Evolutionary conservation across 768 basidiomycete species (phyloP), one percentile per base, ranked within the genome.

Genomic region (Scleroderma citrinum): DNA sequence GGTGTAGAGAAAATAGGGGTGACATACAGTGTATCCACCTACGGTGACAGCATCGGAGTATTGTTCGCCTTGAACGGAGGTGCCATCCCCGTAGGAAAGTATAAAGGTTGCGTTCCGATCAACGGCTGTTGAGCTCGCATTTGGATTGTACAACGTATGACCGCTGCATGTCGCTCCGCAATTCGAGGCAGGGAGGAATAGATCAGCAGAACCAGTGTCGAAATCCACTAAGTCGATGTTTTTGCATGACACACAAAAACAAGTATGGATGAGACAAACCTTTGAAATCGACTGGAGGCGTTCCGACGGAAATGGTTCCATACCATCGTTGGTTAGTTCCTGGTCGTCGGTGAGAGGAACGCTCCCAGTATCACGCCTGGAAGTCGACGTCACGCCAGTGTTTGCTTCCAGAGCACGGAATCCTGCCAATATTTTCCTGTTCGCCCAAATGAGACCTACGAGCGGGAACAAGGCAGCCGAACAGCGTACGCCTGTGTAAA

Each of bases 61-160:
- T 23, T 71, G 56, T 30, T 60, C 53, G 2, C 77, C 76, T 17
- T 49, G 45, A 14, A 73, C 71, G 7, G 60, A 55, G 4, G 72
- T 73, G 5, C 71, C 71, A 48, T 78, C 75, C 2, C 70, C 75
- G 44, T 76, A 80, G 23, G 44, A 0, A 21, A 77, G 64, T 1
- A 52, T 47, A 57, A 77, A 75, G 0, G 29, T 50, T 16, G 50
- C 34, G 19, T 55, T 29, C 32, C 59, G 45, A 48, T 62, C 47
- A 8, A 47, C 40, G 20, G 69, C 58, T 0, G 72, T 64, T 2
- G 66, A 61, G 10, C 66, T 70, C 7, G 50, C 26, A 11, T 58
- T 55, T 8, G 75, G 61, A 45, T 69, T 54, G 54, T 75, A 76
- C 37, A 53, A 54, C 23, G 53, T 61, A 53, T 75, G 72, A 6